phyloP scores from a whole-genome alignment of 306 rosid species.

The Purshia tridentata region DNA sequence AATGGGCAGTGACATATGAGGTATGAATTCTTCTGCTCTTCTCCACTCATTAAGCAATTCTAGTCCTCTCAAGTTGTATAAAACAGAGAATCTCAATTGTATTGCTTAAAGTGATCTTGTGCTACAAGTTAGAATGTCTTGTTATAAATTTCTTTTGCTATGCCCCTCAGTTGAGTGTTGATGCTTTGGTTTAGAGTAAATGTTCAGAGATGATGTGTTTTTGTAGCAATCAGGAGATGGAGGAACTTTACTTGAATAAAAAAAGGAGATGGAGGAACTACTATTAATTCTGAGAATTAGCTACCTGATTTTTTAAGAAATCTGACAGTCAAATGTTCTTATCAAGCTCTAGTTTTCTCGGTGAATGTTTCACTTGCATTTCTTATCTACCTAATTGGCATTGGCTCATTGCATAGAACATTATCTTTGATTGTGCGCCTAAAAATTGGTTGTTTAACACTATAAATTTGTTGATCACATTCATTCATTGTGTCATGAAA shows the following conservation, averaged over 20 bases:
- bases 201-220: not conserved
- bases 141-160: constrained; percentile 7
- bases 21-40: constrained; percentile 35
- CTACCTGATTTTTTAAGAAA: constrained; percentile 18
- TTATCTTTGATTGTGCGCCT: not conserved
- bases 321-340: constrained; percentile 6
- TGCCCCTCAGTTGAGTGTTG: not conserved
- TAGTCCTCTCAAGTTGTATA: not conserved
- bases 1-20: constrained; percentile 99
- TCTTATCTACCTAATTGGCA: not conserved
- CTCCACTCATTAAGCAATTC: not conserved
- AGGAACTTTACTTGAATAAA: not conserved
- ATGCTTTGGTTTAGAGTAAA: constrained; percentile 1
- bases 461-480: not conserved
- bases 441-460: not conserved
- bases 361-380: not conserved
- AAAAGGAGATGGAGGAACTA: not conserved
- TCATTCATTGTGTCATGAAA: not conserved
- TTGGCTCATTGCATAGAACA: constrained; percentile 2
- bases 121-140: not conserved
- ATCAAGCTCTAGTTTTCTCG: not conserved
- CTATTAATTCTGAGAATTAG: not conserved
- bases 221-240: constrained; percentile 4
- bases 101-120: not conserved
- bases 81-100: not conserved